Evolutionary conservation across 2,329 filamentous ascomycete genomes (phyloP), one percentile per base, ranked within the genome.

Genomic region (Colletotrichum sp.): DNA sequence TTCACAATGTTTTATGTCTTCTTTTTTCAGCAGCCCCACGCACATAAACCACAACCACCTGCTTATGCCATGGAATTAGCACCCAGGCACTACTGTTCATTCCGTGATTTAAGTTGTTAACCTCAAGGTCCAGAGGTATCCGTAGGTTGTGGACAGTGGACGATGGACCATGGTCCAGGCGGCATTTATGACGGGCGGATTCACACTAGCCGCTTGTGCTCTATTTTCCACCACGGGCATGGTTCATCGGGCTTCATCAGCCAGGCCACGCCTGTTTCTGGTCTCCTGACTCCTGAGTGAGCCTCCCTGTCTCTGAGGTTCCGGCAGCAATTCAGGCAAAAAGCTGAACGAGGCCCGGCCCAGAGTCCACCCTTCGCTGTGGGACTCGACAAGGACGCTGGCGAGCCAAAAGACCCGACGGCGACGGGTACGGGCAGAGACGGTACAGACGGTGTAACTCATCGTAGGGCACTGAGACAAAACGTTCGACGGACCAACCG

Each of bases 121-220:
- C 39, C 9, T 49, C 18, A n/a, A 49, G 39, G 39, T 6, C 18
- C 39, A 49, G 39, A 49, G 44, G 18, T 49, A 55, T 66, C 36
- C 63, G n/a, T 75, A 30, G 18, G 30, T 68, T 55, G 18, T 62
- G 59, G 55, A 59, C 21, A n/a, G 60, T 68, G 73, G 64, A 69
- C 24, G 63, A 60, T 73, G 63, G 36, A 39, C 32, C 60, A 72
- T 8, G 55, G 32, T 13, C 63, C 52, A 62, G 73, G 73, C 69
- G 73, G 73, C 69, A 72, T 76, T 75, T 64, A 70, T 73, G 65
- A 68, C 55, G 57, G 39, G 26, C 44, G 28, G 21, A 32, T 60
- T 60, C 57, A 57, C 30, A 34, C 60, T 15, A 63, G 60, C n/a
- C 60, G 30, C 28, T 39, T 34, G 28, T 44, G 62, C 62, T 39